These are phyloP conservation scores for Starmerella vitae DNA, from an alignment of 805 yeast species.

Conservation along the genomic window DNA sequence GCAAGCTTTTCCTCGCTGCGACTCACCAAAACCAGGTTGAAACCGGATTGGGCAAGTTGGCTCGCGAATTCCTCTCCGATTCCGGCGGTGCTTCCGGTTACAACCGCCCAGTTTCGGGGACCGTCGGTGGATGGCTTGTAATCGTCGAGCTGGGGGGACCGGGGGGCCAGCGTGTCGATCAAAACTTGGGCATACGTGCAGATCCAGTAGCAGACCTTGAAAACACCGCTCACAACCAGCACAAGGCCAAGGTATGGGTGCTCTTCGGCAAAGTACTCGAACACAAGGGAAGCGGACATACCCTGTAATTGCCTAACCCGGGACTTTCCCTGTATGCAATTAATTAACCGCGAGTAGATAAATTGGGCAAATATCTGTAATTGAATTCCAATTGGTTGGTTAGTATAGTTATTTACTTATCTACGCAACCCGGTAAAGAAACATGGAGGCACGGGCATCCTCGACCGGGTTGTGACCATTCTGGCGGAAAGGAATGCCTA, in stretches of 20 bases:
- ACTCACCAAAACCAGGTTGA: constrained; percentile 70
- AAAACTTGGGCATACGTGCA: constrained; percentile 4
- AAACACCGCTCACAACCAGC: constrained; percentile 9
- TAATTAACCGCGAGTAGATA: background rate
- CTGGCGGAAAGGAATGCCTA: constrained; percentile 30
- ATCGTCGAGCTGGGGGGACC: constrained; percentile 4
- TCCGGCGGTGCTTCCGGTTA: constrained; percentile 97
- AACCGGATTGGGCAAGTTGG: constrained; percentile 76
- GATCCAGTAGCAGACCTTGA: constrained; percentile 7
- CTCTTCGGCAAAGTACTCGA: constrained; percentile 1
- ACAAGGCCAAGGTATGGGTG: constrained; percentile 6
- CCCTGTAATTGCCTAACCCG: background rate
- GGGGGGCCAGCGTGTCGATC: constrained; percentile 15
- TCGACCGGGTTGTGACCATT: constrained; percentile 76
- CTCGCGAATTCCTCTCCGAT: constrained; percentile 83
- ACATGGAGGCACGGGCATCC: constrained; percentile 69
- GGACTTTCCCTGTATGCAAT: too few relatives aligned
- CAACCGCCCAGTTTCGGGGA: constrained; percentile 62
- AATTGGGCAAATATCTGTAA: too few relatives aligned
- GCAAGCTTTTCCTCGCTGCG: constrained; percentile 71
- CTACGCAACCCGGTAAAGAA: constrained; percentile 8
- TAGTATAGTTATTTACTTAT: too few relatives aligned
- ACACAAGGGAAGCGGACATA: background rate
- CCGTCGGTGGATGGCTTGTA: constrained; percentile 29
- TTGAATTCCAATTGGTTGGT: too few relatives aligned